These are phyloP conservation scores for Hondaea fermentalgiana DNA, from an alignment of 108 stramenopile genomes.

Conservation along the genomic window DNA sequence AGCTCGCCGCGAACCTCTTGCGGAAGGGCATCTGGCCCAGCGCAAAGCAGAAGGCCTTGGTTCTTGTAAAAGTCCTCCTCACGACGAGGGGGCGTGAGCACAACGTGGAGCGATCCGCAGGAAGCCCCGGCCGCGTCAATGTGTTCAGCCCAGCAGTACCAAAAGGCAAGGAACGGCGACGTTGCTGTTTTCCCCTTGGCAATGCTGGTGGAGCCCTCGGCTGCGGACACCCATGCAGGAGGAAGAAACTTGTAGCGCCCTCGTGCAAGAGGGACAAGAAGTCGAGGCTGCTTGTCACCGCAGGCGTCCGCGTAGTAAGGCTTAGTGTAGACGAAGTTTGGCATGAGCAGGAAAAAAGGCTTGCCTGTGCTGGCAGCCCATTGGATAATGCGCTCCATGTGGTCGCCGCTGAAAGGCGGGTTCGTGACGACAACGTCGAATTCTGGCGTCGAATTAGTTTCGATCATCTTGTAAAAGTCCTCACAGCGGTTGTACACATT, in stretches of 20 bases:
- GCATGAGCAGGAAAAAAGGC: slow-evolving; percentile 68
- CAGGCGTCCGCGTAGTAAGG: slow-evolving; percentile 48
- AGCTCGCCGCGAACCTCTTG: not conserved
- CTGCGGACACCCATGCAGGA: not conserved
- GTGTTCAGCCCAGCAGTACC: not conserved
- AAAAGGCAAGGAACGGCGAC: not conserved
- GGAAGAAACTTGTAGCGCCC: not conserved
- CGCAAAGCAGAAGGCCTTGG: not conserved
- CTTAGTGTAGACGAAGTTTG: slow-evolving; percentile 70
- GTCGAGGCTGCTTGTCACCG: not conserved
- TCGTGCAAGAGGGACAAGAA: slow-evolving; percentile 9
- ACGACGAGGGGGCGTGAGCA: not conserved
- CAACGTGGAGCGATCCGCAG: not conserved
- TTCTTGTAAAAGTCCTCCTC: not conserved
- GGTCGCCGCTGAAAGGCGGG: slow-evolving; percentile 85
- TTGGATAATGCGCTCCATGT: slow-evolving; percentile 71
- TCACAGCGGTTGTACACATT: slow-evolving; percentile 67
- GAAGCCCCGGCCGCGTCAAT: not conserved
- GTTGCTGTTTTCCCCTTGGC: not conserved
- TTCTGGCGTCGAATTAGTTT: slow-evolving; percentile 40
- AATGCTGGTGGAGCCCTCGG: not conserved
- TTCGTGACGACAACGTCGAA: slow-evolving; percentile 82
- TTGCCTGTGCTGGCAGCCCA: slow-evolving; percentile 17
- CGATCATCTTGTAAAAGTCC: slow-evolving; percentile 45
- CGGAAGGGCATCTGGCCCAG: not conserved